Evolutionary conservation across 2,329 filamentous ascomycete genomes (phyloP).

Genomic region (Alternaria alternata): DNA sequence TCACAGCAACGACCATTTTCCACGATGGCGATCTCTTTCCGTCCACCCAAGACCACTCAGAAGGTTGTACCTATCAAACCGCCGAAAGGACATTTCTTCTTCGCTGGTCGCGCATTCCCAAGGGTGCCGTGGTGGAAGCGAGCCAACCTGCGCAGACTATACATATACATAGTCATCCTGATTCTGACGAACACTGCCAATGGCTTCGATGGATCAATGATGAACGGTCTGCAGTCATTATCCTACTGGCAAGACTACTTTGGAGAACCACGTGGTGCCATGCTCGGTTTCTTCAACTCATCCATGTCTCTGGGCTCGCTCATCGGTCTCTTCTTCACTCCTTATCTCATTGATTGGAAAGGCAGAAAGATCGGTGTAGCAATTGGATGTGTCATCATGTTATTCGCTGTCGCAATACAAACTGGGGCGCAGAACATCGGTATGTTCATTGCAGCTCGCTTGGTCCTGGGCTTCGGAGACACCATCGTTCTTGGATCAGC

Average conservation of each 20-base stretch:
- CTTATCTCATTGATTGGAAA: slow-evolving; percentile 34
- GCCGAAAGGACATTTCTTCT: too few relatives aligned
- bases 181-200: slow-evolving; percentile 48
- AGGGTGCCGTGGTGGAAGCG: slow-evolving; percentile 21
- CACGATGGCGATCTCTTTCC: too few relatives aligned
- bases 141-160: slow-evolving; percentile 20
- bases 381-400: slow-evolving; percentile 40
- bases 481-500: slow-evolving; percentile 28
- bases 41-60: too few relatives aligned
- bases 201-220: slow-evolving; percentile 58
- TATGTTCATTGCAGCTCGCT: slow-evolving; percentile 40
- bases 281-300: slow-evolving; percentile 39
- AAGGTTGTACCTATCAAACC: too few relatives aligned
- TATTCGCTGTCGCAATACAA: slow-evolving; percentile 36
- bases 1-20: too few relatives aligned
- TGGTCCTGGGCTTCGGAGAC: slow-evolving; percentile 39
- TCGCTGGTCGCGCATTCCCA: slow-evolving; percentile 5
- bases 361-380: slow-evolving; percentile 36
- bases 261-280: slow-evolving; percentile 31
- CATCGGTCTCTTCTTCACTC: slow-evolving; percentile 28
- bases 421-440: slow-evolving; percentile 35
- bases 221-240: slow-evolving; percentile 34
- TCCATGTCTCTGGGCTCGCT: slow-evolving; percentile 27
- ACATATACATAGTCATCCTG: slow-evolving; percentile 21
- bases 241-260: slow-evolving; percentile 33